A percentile compares a stretch with the other conserved stretches of the same genome.
Evolutionary conservation across 129 eudicot species (phyloP).

Genomic region (Kitagawia praeruptora): DNA sequence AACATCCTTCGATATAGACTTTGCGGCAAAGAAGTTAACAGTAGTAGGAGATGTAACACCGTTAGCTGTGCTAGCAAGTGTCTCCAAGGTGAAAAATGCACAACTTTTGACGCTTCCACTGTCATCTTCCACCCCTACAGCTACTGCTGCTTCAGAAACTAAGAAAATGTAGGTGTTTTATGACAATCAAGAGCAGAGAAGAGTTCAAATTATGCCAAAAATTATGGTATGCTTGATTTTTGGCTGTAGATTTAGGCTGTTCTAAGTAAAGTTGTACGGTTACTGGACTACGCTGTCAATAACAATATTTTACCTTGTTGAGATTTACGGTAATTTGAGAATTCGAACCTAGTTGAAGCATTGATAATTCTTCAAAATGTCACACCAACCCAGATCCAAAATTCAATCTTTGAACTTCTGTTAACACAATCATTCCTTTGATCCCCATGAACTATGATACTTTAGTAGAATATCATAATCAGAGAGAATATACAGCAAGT

Average conservation of each 20-base stretch:
- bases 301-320: neutral
- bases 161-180: slow-evolving; percentile 25
- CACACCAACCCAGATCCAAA: neutral
- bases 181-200: slow-evolving; percentile 6
- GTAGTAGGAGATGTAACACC: slow-evolving; percentile 84
- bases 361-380: neutral
- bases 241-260: neutral
- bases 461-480: neutral
- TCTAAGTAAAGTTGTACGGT: neutral
- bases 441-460: neutral
- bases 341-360: neutral
- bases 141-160: neutral
- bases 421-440: neutral
- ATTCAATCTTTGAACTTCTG: neutral
- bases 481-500: neutral
- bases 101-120: slow-evolving; percentile 52
- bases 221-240: neutral
- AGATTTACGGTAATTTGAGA: neutral
- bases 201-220: neutral
- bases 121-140: slow-evolving; percentile 17
- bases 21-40: slow-evolving; percentile 82
- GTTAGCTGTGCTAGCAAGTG: slow-evolving; percentile 47
- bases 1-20: slow-evolving; percentile 76
- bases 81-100: slow-evolving; percentile 72
- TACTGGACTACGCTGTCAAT: neutral